These are phyloP conservation scores for Zalaria sp. DNA, from an alignment of 2,329 filamentous ascomycete species.

Conservation along the genomic window DNA sequence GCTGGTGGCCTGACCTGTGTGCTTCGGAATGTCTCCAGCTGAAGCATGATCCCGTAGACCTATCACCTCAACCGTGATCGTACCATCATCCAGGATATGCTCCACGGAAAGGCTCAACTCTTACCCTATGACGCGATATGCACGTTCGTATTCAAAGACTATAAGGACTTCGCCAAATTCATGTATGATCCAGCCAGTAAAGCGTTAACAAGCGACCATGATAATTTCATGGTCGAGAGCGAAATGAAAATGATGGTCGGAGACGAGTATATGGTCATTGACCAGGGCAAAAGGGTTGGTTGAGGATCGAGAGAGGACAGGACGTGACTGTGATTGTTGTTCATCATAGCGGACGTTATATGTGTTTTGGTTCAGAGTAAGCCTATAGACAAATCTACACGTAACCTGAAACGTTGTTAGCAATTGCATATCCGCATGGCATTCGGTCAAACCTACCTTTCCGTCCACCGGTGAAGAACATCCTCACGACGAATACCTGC, in stretches of 20 bases:
- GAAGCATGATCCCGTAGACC: conserved; percentile 15
- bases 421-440: too few relatives aligned
- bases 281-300: conserved; percentile 17
- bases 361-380: too few relatives aligned
- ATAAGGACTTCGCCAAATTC: conserved; percentile 30
- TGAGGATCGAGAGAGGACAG: not conserved
- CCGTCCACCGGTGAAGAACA: conserved; percentile 90
- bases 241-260: conserved; percentile 32
- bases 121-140: conserved; percentile 33
- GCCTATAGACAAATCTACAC: not conserved
- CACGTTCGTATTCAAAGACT: conserved; percentile 33
- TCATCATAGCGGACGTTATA: too few relatives aligned
- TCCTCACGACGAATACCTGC: conserved; percentile 93
- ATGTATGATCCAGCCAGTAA: conserved; percentile 31
- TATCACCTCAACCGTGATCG: conserved; percentile 30
- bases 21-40: not conserved
- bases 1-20: not conserved
- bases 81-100: conserved; percentile 30
- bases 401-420: conserved; percentile 1
- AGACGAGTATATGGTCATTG: conserved; percentile 28
- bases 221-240: conserved; percentile 21
- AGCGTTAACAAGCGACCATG: conserved; percentile 21
- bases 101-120: conserved; percentile 29
- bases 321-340: not conserved
- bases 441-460: conserved; percentile 36